Percentiles rank a stretch among this genome's conserved stretches.
Evolutionary conservation across 371 early-diverging fungal genomes (phyloP).

Genomic region (Lichtheimia ornata): DNA sequence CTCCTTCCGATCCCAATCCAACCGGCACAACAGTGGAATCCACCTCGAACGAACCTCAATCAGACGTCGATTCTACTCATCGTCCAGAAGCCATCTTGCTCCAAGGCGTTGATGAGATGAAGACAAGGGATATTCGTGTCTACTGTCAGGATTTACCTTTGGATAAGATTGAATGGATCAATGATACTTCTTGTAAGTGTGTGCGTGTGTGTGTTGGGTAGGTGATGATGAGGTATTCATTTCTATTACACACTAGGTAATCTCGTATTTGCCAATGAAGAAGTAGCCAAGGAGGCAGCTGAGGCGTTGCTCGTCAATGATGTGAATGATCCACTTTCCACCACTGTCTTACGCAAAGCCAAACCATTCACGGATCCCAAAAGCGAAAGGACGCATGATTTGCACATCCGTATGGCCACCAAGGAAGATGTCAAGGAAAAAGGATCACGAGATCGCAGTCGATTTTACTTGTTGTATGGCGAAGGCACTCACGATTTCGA

Average conservation of each 20-base stretch:
- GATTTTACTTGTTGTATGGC: slow-evolving; percentile 56
- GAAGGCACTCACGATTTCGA: slow-evolving; percentile 14
- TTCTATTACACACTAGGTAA: slow-evolving; percentile 23
- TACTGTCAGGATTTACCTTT: slow-evolving; percentile 46
- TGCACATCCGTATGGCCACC: slow-evolving; percentile 48
- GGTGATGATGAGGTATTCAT: no score
- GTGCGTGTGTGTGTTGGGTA: background rate
- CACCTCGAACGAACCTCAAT: background rate
- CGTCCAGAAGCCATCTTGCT: slow-evolving; percentile 45
- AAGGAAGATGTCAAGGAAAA: slow-evolving; percentile 50
- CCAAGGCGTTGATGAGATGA: slow-evolving; percentile 57
- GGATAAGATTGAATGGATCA: slow-evolving; percentile 60
- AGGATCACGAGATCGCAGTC: slow-evolving; percentile 51
- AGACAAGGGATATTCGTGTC: slow-evolving; percentile 51
- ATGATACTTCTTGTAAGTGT: slow-evolving; percentile 55
- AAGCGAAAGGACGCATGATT: slow-evolving; percentile 10
- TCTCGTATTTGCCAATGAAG: slow-evolving; percentile 26
- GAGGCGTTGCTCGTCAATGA: slow-evolving; percentile 28
- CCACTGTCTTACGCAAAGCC: slow-evolving; percentile 32
- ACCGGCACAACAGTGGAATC: no score
- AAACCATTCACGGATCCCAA: slow-evolving; percentile 14
- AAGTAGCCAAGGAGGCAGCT: slow-evolving; percentile 39
- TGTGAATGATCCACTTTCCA: slow-evolving; percentile 13
- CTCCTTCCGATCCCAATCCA: no score
- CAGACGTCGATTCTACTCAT: background rate